A percentile compares a stretch with the other conserved stretches of the same genome.
Evolutionary conservation across 306 rosid genomes (phyloP).

Genomic region (Quercus rubra): DNA sequence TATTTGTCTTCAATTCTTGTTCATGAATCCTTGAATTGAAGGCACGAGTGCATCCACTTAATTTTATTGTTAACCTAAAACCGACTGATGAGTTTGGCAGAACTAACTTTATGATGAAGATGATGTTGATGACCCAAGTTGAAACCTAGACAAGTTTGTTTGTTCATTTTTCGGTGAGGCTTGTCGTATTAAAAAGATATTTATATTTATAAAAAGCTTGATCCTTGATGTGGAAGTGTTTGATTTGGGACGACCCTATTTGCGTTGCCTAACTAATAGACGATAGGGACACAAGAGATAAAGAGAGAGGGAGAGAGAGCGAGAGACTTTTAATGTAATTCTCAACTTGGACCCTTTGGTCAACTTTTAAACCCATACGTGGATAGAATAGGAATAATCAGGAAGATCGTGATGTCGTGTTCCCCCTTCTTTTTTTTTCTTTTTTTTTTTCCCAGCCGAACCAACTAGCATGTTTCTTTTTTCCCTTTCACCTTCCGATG

Average conservation of each 20-base stretch:
- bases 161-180: slow-evolving; percentile 1
- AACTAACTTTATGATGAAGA: too few species aligned
- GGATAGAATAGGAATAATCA: background rate
- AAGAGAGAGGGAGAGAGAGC: background rate
- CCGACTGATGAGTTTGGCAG: background rate
- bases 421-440: background rate
- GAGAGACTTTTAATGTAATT: background rate
- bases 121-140: too few species aligned
- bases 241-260: background rate
- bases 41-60: background rate
- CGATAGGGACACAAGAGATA: background rate
- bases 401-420: background rate
- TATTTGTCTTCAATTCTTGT: background rate
- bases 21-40: background rate
- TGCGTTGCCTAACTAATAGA: background rate
- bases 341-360: slow-evolving; percentile 13
- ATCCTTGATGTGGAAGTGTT: background rate
- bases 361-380: slow-evolving; percentile 1
- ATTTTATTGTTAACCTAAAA: background rate
- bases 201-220: background rate
- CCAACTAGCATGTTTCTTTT: too few species aligned
- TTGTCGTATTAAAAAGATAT: background rate
- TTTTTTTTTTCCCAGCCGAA: too few species aligned
- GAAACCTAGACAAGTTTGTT: background rate
- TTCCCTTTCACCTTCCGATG: too few species aligned